These are phyloP conservation scores for Cystobasidium ongulense DNA, from an alignment of 768 basidiomycete species.

Conservation along the genomic window DNA sequence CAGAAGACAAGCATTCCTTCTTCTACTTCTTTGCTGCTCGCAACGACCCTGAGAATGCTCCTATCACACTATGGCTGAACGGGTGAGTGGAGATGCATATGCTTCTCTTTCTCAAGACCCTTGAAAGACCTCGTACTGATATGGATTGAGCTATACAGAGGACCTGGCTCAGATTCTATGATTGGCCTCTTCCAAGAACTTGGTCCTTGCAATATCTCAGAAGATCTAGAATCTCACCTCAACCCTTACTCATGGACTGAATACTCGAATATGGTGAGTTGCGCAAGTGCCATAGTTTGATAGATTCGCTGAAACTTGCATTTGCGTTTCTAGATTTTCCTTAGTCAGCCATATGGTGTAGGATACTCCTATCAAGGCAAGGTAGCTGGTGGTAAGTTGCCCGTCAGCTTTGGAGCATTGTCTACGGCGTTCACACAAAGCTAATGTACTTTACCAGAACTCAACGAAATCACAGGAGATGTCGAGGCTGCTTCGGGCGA, in stretches of 20 bases:
- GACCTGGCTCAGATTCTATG: conserved; percentile 58
- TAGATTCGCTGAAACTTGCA: background rate
- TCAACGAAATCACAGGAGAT: conserved; percentile 9
- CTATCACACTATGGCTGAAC: conserved; percentile 62
- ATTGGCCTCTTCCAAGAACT: conserved; percentile 59
- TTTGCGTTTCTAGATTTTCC: conserved; percentile 3
- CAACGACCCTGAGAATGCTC: conserved; percentile 56
- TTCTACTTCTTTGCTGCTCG: conserved; percentile 65
- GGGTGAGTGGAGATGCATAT: conserved; percentile 42
- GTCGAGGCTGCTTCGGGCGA: background rate
- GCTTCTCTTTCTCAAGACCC: background rate
- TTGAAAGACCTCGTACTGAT: background rate
- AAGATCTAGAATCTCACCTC: conserved; percentile 52
- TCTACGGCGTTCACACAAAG: background rate
- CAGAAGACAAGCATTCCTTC: conserved; percentile 56
- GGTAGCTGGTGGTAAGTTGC: conserved; percentile 15
- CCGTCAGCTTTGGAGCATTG: background rate
- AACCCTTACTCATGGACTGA: conserved; percentile 60
- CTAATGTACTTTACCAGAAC: background rate
- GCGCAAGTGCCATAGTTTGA: conserved; percentile 32
- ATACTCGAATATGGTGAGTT: conserved; percentile 49
- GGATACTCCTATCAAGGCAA: conserved; percentile 15
- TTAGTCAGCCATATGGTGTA: conserved; percentile 23
- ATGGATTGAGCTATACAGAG: background rate
- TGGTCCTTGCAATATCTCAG: conserved; percentile 54